Conservation (phyloP, 2,329 filamentous ascomycete genomes). For the Cordyceps javanica region DNA sequence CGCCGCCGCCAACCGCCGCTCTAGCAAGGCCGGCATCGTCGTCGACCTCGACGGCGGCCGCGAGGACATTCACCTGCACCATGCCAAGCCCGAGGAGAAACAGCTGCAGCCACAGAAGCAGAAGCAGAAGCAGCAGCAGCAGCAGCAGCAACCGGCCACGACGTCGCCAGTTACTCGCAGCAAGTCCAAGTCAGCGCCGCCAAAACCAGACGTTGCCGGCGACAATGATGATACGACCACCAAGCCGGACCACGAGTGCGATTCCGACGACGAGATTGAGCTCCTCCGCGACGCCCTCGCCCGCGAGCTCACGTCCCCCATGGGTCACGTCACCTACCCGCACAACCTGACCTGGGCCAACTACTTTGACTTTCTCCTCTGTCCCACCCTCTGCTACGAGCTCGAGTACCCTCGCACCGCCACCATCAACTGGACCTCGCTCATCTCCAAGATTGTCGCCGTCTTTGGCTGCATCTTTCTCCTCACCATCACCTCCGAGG, state of each 20-base stretch:
- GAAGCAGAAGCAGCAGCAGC: too few species aligned
- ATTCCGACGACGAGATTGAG: conserved; percentile 46
- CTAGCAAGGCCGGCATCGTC: conserved; percentile 32
- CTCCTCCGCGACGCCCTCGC: conserved; percentile 81
- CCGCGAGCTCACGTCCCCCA: conserved; percentile 81
- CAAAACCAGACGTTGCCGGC: conserved; percentile 10
- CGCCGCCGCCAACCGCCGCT: conserved; percentile 40
- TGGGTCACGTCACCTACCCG: conserved; percentile 86
- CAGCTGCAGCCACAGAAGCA: background rate
- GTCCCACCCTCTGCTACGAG: conserved; percentile 95
- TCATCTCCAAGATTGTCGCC: conserved; percentile 79
- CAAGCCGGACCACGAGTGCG: conserved; percentile 17
- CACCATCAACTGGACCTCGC: conserved; percentile 69
- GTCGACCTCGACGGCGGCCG: conserved; percentile 13
- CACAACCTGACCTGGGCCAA: conserved; percentile 78
- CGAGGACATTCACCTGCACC: conserved; percentile 7
- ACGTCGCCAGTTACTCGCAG: background rate
- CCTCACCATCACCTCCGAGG: conserved; percentile 82
- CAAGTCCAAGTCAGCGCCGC: conserved; percentile 13
- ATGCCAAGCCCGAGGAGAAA: background rate
- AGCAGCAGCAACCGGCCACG: background rate
- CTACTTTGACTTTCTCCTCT: conserved; percentile 81
- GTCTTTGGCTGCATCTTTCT: conserved; percentile 97
- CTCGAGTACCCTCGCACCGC: conserved; percentile 84
- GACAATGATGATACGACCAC: conserved; percentile 15